phyloP scores from a whole-genome alignment of 257 asterid genomes.

The Buddleja alternifolia region DNA sequence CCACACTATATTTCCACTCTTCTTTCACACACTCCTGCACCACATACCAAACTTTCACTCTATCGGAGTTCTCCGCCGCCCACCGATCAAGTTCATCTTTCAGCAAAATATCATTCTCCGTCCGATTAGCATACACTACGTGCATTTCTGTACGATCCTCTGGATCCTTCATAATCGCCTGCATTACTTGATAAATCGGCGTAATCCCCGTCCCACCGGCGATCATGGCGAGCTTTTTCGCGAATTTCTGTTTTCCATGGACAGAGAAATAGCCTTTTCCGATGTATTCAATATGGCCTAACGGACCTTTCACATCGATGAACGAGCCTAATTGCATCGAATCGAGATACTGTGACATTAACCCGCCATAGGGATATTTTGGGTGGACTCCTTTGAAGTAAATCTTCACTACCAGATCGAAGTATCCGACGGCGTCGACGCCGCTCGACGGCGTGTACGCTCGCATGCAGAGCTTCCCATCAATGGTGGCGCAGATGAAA shows the following conservation, averaged over 20 bases:
- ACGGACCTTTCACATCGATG: slow-evolving; percentile 80
- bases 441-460: slow-evolving; percentile 89
- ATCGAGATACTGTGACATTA: slow-evolving; percentile 81
- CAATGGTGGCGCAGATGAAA: slow-evolving; percentile 64
- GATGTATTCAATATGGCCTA: slow-evolving; percentile 86
- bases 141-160: slow-evolving; percentile 77
- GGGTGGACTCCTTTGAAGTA: slow-evolving; percentile 78
- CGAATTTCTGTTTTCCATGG: slow-evolving; percentile 64
- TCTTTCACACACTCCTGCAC: slow-evolving; percentile 52
- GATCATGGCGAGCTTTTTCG: slow-evolving; percentile 76
- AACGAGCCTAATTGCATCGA: slow-evolving; percentile 50
- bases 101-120: slow-evolving; percentile 79
- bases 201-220: slow-evolving; percentile 97
- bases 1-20: slow-evolving; percentile 73
- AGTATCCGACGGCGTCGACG: slow-evolving; percentile 65
- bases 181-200: slow-evolving; percentile 89
- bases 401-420: slow-evolving; percentile 77
- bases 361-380: slow-evolving; percentile 79
- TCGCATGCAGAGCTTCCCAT: slow-evolving; percentile 84
- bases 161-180: slow-evolving; percentile 70
- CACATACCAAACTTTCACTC: slow-evolving; percentile 89
- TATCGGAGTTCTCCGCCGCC: slow-evolving; percentile 61
- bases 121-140: slow-evolving; percentile 86
- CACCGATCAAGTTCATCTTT: slow-evolving; percentile 78
- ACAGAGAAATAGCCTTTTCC: slow-evolving; percentile 67